A percentile compares a stretch with the other conserved stretches of the same genome.
These are phyloP conservation scores for Ophiostoma quercus DNA, from an alignment of 2,329 filamentous ascomycete species.

Conservation along the genomic window DNA sequence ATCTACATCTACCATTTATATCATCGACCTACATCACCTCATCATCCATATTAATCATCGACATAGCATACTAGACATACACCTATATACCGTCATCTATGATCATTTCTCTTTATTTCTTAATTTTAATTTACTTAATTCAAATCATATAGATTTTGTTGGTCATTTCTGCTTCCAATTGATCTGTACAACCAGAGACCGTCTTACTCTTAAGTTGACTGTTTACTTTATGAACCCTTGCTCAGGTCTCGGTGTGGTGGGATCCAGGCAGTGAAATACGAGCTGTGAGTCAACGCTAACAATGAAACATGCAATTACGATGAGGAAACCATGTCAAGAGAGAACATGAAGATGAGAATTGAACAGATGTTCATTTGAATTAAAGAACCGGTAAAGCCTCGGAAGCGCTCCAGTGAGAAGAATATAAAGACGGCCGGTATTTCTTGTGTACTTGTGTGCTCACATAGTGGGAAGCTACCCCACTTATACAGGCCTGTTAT, in stretches of 20 bases:
- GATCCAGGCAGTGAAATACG: conserved; percentile 28
- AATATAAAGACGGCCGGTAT: not conserved
- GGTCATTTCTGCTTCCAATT: too few species aligned
- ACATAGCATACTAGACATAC: not conserved
- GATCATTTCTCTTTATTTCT: not conserved
- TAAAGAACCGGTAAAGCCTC: not conserved
- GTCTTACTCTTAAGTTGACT: not conserved
- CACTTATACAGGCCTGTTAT: conserved; percentile 13
- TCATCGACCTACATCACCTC: not conserved
- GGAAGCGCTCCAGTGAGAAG: not conserved
- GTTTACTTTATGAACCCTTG: not conserved
- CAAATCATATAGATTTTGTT: not conserved
- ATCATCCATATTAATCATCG: not conserved
- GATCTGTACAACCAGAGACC: not conserved
- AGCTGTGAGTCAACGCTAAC: conserved; percentile 9
- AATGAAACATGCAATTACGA: not conserved
- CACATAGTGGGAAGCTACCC: conserved; percentile 2
- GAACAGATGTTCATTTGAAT: not conserved
- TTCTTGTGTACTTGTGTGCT: not conserved
- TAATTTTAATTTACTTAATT: not conserved
- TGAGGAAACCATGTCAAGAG: not conserved
- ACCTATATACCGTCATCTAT: not conserved
- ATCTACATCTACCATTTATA: not conserved
- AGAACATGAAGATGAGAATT: not conserved
- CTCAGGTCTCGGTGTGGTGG: not conserved